Evolutionary conservation across 164 flowering plant species (phyloP).

Genomic region (Chloranthus sessilifolius): DNA sequence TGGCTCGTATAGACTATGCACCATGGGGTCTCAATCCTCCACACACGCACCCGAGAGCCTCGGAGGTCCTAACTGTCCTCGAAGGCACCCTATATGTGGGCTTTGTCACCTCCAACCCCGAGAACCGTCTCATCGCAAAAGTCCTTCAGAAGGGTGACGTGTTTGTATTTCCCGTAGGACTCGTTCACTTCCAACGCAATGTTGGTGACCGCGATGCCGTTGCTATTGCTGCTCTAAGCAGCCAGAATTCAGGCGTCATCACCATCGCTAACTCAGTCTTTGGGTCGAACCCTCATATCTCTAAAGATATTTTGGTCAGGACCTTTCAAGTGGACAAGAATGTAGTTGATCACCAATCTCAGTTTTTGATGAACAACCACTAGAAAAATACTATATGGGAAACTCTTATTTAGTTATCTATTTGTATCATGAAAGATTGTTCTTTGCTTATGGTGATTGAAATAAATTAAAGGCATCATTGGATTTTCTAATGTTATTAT

Average conservation of each 20-base stretch:
- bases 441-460: no score
- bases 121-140: conserved; percentile 2
- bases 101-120: conserved; percentile 4
- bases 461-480: no score
- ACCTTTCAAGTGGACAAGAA: conserved; percentile 10
- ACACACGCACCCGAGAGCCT: conserved; percentile 6
- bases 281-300: not conserved
- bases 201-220: not conserved
- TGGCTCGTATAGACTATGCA: conserved; percentile 9
- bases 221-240: conserved; percentile 5
- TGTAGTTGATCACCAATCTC: not conserved
- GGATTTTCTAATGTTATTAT: no score
- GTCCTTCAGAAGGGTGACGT: conserved; percentile 9
- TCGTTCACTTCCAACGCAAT: conserved; percentile 10
- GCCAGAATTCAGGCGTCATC: conserved; percentile 13
- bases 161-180: conserved; percentile 9
- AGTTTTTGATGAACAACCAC: no score
- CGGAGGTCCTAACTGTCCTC: conserved; percentile 2
- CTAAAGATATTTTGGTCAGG: conserved; percentile 3
- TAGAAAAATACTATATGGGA: no score
- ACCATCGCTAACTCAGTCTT: conserved; percentile 5
- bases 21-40: conserved; percentile 4
- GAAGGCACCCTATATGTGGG: conserved; percentile 7
- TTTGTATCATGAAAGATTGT: no score
- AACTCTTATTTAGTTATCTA: no score